Evolutionary conservation across 2,329 filamentous ascomycete genomes (phyloP).

Genomic region (Hymenoscyphus fructigenus): DNA sequence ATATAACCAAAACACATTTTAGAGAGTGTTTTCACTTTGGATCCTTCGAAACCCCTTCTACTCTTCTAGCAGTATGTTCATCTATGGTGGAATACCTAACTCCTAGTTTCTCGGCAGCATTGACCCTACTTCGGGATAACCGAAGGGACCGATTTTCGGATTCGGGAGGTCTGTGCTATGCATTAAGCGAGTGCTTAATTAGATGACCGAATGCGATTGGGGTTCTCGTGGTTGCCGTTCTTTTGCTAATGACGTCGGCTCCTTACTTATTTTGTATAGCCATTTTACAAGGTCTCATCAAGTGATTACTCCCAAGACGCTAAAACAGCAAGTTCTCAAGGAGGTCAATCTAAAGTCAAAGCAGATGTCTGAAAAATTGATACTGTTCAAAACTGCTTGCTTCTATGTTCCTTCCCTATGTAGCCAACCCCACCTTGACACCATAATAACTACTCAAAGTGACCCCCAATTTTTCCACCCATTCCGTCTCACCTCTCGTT

Average conservation of each 20-base stretch:
- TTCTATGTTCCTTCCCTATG: not conserved
- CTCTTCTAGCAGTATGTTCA: not conserved
- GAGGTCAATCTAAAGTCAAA: too few relatives aligned
- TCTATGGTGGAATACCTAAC: not conserved
- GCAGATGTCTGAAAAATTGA: too few relatives aligned
- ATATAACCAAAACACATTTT: not conserved
- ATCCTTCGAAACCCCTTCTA: not conserved
- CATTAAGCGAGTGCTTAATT: not conserved
- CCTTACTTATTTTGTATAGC: too few relatives aligned
- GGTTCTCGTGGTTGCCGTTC: too few relatives aligned
- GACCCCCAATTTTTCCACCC: conserved; percentile 2
- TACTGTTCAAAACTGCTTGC: not conserved
- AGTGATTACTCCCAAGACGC: too few relatives aligned
- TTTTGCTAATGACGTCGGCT: not conserved
- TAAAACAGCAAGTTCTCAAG: too few relatives aligned
- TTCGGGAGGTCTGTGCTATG: not conserved
- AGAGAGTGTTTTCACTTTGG: not conserved
- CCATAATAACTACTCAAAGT: conserved; percentile 1
- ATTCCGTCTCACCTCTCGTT: not conserved
- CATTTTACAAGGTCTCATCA: too few relatives aligned
- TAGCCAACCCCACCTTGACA: not conserved
- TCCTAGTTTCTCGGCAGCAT: too few relatives aligned
- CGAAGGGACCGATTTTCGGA: not conserved
- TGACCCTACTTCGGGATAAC: not conserved
- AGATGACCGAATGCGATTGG: too few relatives aligned